A percentile compares a stretch with the other conserved stretches of the same genome.
These are phyloP conservation scores for Phytophthora pini DNA, from an alignment of 352 stramenopile genomes.

Conservation along the genomic window DNA sequence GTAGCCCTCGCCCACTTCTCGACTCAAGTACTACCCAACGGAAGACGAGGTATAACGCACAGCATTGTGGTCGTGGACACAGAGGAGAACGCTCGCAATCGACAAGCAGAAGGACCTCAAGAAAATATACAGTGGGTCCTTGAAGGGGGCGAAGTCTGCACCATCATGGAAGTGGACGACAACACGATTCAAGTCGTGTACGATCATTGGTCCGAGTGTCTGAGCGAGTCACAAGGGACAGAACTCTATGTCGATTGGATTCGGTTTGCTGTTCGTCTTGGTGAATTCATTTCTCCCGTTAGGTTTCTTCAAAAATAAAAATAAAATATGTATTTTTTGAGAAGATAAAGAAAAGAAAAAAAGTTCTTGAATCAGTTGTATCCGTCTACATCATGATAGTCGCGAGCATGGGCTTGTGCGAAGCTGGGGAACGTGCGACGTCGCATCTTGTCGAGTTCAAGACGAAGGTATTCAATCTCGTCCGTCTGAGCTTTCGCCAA, in stretches of 20 bases:
- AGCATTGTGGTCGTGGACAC: background rate
- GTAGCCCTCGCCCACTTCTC: background rate
- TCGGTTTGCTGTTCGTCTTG: background rate
- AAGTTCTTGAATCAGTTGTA: too few relatives aligned
- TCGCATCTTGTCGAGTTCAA: conserved; percentile 92
- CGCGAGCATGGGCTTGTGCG: conserved; percentile 55
- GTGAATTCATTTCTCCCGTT: too few relatives aligned
- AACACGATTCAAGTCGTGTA: background rate
- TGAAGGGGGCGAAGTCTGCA: background rate
- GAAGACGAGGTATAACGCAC: background rate
- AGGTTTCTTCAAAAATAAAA: too few relatives aligned
- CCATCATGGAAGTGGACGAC: background rate
- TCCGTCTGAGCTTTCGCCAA: conserved; percentile 90
- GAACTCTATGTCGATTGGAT: conserved; percentile 3
- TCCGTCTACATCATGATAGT: conserved; percentile 42
- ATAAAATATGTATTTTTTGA: too few relatives aligned
- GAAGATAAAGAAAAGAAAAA: too few relatives aligned
- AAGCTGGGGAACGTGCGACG: conserved; percentile 94
- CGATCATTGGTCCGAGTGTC: background rate
- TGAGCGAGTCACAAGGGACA: background rate
- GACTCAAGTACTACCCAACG: background rate
- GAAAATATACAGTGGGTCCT: conserved; percentile 2
- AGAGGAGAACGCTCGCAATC: background rate
- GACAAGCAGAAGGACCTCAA: background rate
- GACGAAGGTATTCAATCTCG: conserved; percentile 90